Percentiles rank a stretch among this genome's conserved stretches.
Evolutionary conservation across 768 basidiomycete species (phyloP).

Genomic region (Boletus tylopilopsis): DNA sequence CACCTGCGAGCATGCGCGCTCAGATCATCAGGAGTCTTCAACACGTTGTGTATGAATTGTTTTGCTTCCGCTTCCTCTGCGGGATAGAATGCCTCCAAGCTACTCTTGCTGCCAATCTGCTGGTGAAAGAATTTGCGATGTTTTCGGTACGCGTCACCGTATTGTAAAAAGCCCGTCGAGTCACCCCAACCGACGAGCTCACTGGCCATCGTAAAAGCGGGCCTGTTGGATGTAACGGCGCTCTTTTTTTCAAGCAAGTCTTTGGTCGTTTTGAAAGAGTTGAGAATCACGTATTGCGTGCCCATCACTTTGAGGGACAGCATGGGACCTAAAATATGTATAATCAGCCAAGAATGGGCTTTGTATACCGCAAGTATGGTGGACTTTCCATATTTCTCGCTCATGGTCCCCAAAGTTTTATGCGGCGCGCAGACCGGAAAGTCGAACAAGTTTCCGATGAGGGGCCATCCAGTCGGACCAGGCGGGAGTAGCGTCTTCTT

Average conservation of each 20-base stretch:
- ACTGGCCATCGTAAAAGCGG: slow-evolving; percentile 8
- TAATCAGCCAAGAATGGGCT: too few species aligned
- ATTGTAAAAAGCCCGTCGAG: slow-evolving; percentile 2
- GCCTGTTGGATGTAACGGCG: slow-evolving; percentile 5
- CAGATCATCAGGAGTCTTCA: slow-evolving; percentile 2
- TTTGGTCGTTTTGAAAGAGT: slow-evolving; percentile 10
- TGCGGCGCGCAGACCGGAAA: slow-evolving; percentile 49
- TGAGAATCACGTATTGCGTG: slow-evolving; percentile 40
- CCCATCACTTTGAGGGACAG: slow-evolving; percentile 31
- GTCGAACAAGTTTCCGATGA: slow-evolving; percentile 55
- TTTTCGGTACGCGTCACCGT: slow-evolving; percentile 4
- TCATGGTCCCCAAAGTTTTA: slow-evolving; percentile 40
- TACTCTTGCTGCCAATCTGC: slow-evolving; percentile 6
- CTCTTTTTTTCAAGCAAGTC: slow-evolving; percentile 14
- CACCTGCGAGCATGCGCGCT: slow-evolving; percentile 5
- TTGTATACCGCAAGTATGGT: too few species aligned
- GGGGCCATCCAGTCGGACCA: slow-evolving; percentile 24
- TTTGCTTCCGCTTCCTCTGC: slow-evolving; percentile 3
- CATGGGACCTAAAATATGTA: too few species aligned
- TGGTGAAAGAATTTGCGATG: slow-evolving; percentile 7
- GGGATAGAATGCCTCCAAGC: slow-evolving; percentile 1
- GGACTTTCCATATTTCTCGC: slow-evolving; percentile 44
- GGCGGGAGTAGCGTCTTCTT: slow-evolving; percentile 1
- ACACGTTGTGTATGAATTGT: slow-evolving; percentile 4
- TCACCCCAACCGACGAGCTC: slow-evolving; percentile 21